Evolutionary conservation across 2,329 filamentous ascomycete species (phyloP), one percentile per base, ranked within the genome.

Genomic region (Diaporthe sp.): DNA sequence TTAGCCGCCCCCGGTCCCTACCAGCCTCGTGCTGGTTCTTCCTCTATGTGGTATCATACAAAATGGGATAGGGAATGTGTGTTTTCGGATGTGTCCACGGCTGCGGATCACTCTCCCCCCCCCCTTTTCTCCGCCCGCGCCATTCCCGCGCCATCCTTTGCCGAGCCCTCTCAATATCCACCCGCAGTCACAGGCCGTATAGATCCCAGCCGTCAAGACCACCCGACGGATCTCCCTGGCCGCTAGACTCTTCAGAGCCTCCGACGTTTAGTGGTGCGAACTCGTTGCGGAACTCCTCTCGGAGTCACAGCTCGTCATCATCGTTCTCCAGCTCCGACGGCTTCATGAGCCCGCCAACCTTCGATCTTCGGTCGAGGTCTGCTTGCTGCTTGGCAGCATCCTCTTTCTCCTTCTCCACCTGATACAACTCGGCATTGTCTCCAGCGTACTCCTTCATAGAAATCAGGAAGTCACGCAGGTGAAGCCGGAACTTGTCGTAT

Each of bases 401-500:
- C 77, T 95, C 95, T 83, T 97, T 94, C 84, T 99, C 97, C 83
- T 97, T 95, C 84, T 99, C 97, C 74, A 98, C 96, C 5, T 94
- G 92, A 84, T 94, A 99, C 13, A 99, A 89, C 81, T 99, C 97
- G 1, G 96, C 92, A 79, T 98, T 98, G 84, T 99, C 97, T 70
- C 94, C 97, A 0, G 95, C 92, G 77, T 98, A 99, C 84, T 99
- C 97, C 86, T 98, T 98, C 78, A 99, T 88, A 30, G 96, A 97
- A 80, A 99, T 97, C 78, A 99, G 87, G 90, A 99, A 99, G 85
- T 99, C 97, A 78, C 97, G 95, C 70, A 99, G 88, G 80, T 97
- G 95, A 72, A 98, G 91, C 83, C 98, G 97, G 92, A 99, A 99
- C 83, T 95, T 95, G 81, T 94, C 94, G 77, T 97, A 92, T 80